Evolutionary conservation across 2,329 filamentous ascomycete genomes (phyloP).

Genomic region (Laburnicola sp.): DNA sequence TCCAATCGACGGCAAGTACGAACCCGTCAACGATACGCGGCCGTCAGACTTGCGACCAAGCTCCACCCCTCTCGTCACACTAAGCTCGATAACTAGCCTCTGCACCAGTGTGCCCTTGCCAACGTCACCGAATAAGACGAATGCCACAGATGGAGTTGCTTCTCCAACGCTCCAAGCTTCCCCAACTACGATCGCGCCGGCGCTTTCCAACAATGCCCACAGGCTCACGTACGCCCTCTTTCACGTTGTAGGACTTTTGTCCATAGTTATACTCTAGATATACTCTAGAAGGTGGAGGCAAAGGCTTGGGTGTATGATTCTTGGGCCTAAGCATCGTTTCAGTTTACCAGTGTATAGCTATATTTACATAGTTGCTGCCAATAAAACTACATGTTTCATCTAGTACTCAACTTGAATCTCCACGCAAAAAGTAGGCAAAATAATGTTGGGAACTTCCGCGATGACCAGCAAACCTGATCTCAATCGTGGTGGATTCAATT

Average conservation of each 20-base stretch:
- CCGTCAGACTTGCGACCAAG: not conserved
- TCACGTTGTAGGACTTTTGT: not conserved
- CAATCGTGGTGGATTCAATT: too few species aligned
- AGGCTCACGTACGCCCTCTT: not conserved
- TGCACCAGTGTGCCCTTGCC: not conserved
- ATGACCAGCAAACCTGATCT: too few species aligned
- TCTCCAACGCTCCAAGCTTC: not conserved
- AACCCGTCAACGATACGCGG: not conserved
- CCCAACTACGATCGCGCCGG: not conserved
- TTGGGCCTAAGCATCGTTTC: too few species aligned
- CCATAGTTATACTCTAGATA: not conserved
- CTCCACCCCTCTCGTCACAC: not conserved
- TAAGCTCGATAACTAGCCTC: not conserved
- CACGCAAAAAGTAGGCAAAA: too few species aligned
- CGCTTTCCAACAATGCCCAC: not conserved
- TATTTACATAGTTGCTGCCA: too few species aligned
- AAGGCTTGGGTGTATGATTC: too few species aligned
- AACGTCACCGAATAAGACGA: not conserved
- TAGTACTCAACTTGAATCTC: too few species aligned
- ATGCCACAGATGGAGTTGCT: not conserved
- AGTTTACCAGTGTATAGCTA: too few species aligned
- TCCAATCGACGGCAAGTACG: constrained; percentile 1
- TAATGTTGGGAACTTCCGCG: too few species aligned
- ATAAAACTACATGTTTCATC: too few species aligned
- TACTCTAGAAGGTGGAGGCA: too few species aligned